Evolutionary conservation across 108 stramenopile species (phyloP), one percentile per base, ranked within the genome.

Genomic region (Discostella stelligeroides): DNA sequence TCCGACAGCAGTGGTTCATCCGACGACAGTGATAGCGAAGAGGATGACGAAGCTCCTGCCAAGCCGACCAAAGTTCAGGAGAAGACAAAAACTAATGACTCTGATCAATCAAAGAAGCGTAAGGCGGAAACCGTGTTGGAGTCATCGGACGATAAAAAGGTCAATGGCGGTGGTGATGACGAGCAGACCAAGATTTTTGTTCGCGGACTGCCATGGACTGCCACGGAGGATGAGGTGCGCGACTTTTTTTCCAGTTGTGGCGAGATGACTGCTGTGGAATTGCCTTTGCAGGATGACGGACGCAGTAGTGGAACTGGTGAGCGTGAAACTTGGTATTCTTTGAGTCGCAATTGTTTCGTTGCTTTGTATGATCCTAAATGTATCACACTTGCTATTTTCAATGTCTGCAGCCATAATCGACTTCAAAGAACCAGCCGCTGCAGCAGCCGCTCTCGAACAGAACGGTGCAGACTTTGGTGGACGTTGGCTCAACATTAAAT

Each of bases 141-240:
- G 40, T 20, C 68, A 24, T 60, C 60, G 15, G 70, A 45, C 17
- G 54, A 68, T 42, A 72, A 73, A 46, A 67, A 46, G 11, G 66
- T 61, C 25, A 18, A 55, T 46, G 70, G 58, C 10, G 71, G 37
- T 29, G 76, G 63, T 10, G 82, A 78, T 24, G 74, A 55, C 41
- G 60, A 45, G 20, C 65, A 73, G 39, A 81, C 72, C 72, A 96
- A 92, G 68, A 40, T 98, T 14, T 97, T 90, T 73, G 75, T 98
- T 41, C 82, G 90, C 34, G 99, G 99, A 28, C 70, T 98, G 42
- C 98, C 99, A 14, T 99, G n/a, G n/a, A n/a, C n/a, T n/a, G n/a
- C n/a, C n/a, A n/a, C n/a, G 97, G 97, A 98, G 61, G 90, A 95
- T 0, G 94, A 96, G 50, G 85, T 99, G 24, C 56, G 66, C n/a